Evolutionary conservation across 768 basidiomycete genomes (phyloP).

Genomic region (Leccinum imitatum): DNA sequence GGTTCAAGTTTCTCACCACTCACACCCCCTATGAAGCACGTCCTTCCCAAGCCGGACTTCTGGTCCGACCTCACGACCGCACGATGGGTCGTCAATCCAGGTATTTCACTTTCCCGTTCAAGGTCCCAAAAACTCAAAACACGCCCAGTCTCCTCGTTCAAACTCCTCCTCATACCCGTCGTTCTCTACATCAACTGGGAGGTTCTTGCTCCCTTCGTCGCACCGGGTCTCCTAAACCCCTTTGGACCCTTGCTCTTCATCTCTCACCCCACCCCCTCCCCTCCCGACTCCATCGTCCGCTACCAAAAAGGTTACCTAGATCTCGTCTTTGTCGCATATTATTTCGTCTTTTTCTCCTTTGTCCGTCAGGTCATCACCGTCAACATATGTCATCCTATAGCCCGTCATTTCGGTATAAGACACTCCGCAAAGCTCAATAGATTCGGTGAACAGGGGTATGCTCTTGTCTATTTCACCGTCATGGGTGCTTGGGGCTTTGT

Average conservation of each 20-base stretch:
- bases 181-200: slow-evolving; percentile 69
- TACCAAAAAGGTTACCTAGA: slow-evolving; percentile 78
- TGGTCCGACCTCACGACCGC: slow-evolving; percentile 51
- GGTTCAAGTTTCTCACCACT: slow-evolving; percentile 6
- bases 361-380: slow-evolving; percentile 73
- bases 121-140: not conserved
- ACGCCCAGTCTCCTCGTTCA: slow-evolving; percentile 57
- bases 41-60: slow-evolving; percentile 21
- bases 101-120: slow-evolving; percentile 33
- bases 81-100: slow-evolving; percentile 75
- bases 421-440: slow-evolving; percentile 67
- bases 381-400: slow-evolving; percentile 65
- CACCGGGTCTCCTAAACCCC: slow-evolving; percentile 60
- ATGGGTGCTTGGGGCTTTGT: slow-evolving; percentile 80
- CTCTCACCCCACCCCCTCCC: slow-evolving; percentile 57
- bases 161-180: slow-evolving; percentile 60
- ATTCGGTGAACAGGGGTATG: slow-evolving; percentile 92
- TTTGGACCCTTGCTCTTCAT: slow-evolving; percentile 71
- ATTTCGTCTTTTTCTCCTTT: slow-evolving; percentile 88
- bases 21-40: slow-evolving; percentile 21
- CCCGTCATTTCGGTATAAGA: slow-evolving; percentile 67
- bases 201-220: slow-evolving; percentile 46
- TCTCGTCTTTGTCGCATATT: slow-evolving; percentile 73
- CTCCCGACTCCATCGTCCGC: slow-evolving; percentile 52
- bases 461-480: slow-evolving; percentile 71